Evolutionary conservation across 331 rosid species (phyloP), one percentile per base, ranked within the genome.

Genomic region (Telfairia occidentalis): DNA sequence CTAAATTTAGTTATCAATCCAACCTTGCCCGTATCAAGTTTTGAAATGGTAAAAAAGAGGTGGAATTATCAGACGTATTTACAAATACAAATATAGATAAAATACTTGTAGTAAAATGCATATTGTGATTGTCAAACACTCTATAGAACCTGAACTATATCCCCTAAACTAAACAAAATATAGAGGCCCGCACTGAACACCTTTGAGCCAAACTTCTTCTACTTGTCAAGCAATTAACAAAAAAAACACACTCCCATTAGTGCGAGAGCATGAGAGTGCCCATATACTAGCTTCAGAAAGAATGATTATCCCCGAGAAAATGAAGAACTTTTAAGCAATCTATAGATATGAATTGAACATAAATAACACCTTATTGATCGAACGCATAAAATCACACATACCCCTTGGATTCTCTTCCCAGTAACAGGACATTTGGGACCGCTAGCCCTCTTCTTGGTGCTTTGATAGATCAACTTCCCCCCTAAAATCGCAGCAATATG

Each of bases 391-490:
- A 8, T 5, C 40, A n/a, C 0, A 29, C 78, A 49, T 85, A 85
- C 88, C 73, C 88, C 88, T 64, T 85, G 88, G 75, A 85, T 82
- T 66, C 88, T 85, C 80, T 85, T 85, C 49, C 88, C 88, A 2
- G 88, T 85, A 4, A 85, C 86, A 16, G 88, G 88, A 81, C 88
- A 85, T 79, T 85, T 85, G 2, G 88, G 88, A 8, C 88, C 88
- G 29, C 84, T 85, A 42, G 88, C 86, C 50, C 84, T 82, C 80
- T 85, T 85, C 79, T 82, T 82, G 77, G 86, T 82, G 53, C 80
- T 79, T 80, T 85, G 88, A 65, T 82, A 82, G 23, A 85, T 74
- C 78, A 85, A 76, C 75, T 82, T 85, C 48, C 88, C 88, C 0
- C 88, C 88, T 85, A 76, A 4, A 2, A 54, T n/a, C 35, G 21